Evolutionary conservation across 1,284 basidiomycete species (phyloP).

Genomic region (Ustilago bromivora): DNA sequence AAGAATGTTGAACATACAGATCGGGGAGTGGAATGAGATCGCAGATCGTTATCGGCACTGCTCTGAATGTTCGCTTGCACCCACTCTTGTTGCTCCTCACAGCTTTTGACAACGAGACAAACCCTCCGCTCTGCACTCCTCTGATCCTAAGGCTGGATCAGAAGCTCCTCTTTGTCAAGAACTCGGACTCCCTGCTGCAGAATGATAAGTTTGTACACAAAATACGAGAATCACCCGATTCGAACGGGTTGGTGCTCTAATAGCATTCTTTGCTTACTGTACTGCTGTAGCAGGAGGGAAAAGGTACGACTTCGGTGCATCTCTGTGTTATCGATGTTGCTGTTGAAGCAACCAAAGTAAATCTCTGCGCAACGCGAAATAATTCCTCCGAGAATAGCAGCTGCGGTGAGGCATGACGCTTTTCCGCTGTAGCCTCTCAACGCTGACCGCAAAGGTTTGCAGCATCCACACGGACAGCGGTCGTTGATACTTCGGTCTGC

Average conservation of each 20-base stretch:
- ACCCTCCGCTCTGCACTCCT: neutral
- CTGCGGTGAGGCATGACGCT: constrained; percentile 1
- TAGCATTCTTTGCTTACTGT: neutral
- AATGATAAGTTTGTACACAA: constrained; percentile 4
- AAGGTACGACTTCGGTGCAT: constrained; percentile 38
- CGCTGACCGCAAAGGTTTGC: neutral
- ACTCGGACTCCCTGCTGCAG: constrained; percentile 3
- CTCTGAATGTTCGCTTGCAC: neutral
- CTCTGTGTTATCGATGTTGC: constrained; percentile 33
- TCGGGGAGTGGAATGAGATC: neutral
- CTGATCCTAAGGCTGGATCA: neutral
- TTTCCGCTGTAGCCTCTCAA: constrained; percentile 1
- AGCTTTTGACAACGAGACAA: neutral
- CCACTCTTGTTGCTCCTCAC: neutral
- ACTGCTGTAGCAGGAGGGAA: neutral
- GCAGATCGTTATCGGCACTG: constrained; percentile 7
- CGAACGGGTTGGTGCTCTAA: no score
- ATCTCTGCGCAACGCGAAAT: constrained; percentile 29
- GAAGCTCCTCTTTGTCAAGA: neutral
- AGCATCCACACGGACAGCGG: neutral
- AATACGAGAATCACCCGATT: no score
- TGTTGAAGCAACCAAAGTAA: constrained; percentile 4
- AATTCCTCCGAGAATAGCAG: constrained; percentile 32
- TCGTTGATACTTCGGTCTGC: neutral
- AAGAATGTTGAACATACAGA: neutral